A percentile compares a stretch with the other conserved stretches of the same genome.
Conservation (phyloP, 768 basidiomycete genomes). For the Gloeostereum incarnatum region DNA sequence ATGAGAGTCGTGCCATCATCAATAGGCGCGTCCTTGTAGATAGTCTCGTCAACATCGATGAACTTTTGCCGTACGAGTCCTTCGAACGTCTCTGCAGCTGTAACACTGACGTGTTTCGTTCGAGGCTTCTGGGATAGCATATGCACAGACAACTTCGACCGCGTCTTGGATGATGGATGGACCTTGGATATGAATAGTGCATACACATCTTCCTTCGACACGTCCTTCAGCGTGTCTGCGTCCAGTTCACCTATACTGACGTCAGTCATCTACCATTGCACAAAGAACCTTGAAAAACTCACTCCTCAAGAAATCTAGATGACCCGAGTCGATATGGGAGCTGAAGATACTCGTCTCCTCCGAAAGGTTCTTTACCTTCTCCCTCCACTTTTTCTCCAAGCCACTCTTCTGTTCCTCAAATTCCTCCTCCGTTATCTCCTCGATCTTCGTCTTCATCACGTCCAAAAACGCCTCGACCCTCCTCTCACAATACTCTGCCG, state of each 20-base stretch:
- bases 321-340: slow-evolving; percentile 65
- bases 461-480: slow-evolving; percentile 86
- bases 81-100: slow-evolving; percentile 57
- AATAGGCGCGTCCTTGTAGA: slow-evolving; percentile 42
- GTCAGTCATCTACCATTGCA: neutral
- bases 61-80: slow-evolving; percentile 35
- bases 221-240: slow-evolving; percentile 46
- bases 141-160: slow-evolving; percentile 83
- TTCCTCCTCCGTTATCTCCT: slow-evolving; percentile 59
- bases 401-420: slow-evolving; percentile 74
- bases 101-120: slow-evolving; percentile 50
- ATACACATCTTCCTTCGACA: slow-evolving; percentile 72
- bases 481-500: slow-evolving; percentile 70
- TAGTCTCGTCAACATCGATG: slow-evolving; percentile 38
- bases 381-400: slow-evolving; percentile 73
- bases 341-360: slow-evolving; percentile 74
- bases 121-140: slow-evolving; percentile 61
- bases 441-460: slow-evolving; percentile 57
- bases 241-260: slow-evolving; percentile 56
- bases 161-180: slow-evolving; percentile 56
- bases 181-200: slow-evolving; percentile 59
- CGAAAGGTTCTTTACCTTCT: slow-evolving; percentile 79
- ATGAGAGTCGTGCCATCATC: slow-evolving; percentile 46
- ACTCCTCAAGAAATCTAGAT: slow-evolving; percentile 84
- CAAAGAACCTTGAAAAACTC: slow-evolving; percentile 19